Base-by-base conservation (phyloP, 1,284 basidiomycete species). In the Waitea zeae region DNA sequence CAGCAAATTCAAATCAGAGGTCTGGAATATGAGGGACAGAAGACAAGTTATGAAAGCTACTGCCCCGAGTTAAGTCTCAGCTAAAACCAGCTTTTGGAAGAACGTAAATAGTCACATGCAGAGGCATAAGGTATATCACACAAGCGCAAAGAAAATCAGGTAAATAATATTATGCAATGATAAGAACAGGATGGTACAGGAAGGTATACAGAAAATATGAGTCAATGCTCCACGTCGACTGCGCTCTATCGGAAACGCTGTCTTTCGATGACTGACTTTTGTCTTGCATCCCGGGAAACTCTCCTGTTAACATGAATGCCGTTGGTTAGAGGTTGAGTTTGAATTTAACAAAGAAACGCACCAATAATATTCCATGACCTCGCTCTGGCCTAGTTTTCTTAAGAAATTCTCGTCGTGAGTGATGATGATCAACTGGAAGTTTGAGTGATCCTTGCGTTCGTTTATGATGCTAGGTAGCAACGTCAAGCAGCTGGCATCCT, bases 341-440 rank as follows among this genome's bases (percentile, higher is more conserved):
- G 13, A 31, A 35, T 20, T 15, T 26, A 15, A 35, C 33, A 30
- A 22, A 17, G 12, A 17, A 12, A 51, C 73, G 46, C 44, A 84
- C 88, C 86, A 92, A 50, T 90, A 95, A 49, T 87, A 77, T 44
- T 93, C 87, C 65, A 95, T 79, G 17, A 89, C 84, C 44, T 87
- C 77, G 41, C 71, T 73, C 39, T 84, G 80, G 1, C 87, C 86
- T 19, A 93, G 67, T 45, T 81, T 84, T 13, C 68, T 61, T 32
- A 90, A 59, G 59, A 90, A 89, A 44, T 73, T 79, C 54, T 96
- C 90, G 58, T 96, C 90, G 53, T 96, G 90, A 1, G 87, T 92
- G 54, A 98, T 98, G 48, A 99, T 83, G 43, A 99, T 83, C 31
- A 98, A 68, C 58, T 99, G 93, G 67, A 97, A 96, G 54, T 95